These are phyloP conservation scores for Camellia sinensis DNA, from an alignment of 148 eudicot genomes.

Conservation along the genomic window DNA sequence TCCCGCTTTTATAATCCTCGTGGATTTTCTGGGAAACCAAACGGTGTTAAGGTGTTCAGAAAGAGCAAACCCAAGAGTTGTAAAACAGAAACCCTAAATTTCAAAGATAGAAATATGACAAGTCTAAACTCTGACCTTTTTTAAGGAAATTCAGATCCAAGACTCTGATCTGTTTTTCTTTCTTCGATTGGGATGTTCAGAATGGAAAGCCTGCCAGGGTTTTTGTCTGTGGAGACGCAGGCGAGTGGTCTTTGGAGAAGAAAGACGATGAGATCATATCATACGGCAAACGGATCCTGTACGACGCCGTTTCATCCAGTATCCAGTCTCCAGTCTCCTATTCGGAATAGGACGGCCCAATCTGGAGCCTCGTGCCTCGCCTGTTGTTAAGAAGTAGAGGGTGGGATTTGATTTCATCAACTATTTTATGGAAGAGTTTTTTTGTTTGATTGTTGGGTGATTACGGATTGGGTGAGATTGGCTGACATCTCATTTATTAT, in stretches of 20 bases:
- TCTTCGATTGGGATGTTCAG: background rate
- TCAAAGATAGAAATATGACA: background rate
- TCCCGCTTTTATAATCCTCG: background rate
- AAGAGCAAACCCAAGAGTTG: background rate
- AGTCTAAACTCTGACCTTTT: background rate
- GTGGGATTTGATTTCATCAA: too few species aligned
- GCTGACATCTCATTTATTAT: too few species aligned
- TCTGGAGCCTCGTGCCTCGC: too few species aligned
- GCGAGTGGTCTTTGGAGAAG: background rate
- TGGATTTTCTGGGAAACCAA: background rate
- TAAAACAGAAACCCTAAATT: background rate
- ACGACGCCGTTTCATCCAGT: background rate
- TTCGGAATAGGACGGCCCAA: too few species aligned
- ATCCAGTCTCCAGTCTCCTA: too few species aligned
- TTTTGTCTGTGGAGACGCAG: background rate
- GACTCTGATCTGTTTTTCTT: background rate
- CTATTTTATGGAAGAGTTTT: too few species aligned
- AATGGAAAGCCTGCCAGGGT: background rate
- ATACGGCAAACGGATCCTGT: background rate
- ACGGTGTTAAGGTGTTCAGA: background rate
- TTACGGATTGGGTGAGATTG: too few species aligned
- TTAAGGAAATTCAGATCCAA: background rate
- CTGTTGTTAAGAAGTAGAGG: too few species aligned
- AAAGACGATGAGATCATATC: background rate
- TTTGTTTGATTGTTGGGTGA: too few species aligned